Percentiles rank a stretch among this genome's conserved stretches.
Conservation (phyloP, 139 green algal genomes). For the Chlorella sorokiniana region DNA sequence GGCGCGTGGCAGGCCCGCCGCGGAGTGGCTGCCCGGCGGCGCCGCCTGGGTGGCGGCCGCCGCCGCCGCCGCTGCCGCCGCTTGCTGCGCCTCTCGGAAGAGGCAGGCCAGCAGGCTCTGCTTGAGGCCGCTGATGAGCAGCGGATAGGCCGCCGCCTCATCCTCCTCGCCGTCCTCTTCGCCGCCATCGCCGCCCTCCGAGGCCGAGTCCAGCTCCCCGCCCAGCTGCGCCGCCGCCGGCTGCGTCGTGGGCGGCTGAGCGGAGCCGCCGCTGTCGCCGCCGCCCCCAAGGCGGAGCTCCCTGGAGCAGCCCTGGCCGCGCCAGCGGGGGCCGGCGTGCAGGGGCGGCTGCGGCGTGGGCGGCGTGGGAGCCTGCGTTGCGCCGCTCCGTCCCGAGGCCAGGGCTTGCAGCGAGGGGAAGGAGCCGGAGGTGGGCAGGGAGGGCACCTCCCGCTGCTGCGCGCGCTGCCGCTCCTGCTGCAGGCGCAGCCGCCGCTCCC, state of each 20-base stretch:
- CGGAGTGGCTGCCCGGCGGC: not conserved
- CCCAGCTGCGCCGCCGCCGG: not conserved
- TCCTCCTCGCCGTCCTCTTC: not conserved
- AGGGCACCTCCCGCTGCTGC: not conserved
- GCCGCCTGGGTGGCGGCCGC: not conserved
- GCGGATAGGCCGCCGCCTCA: not conserved
- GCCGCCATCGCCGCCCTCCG: not conserved
- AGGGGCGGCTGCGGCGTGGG: not conserved
- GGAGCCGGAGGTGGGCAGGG: not conserved
- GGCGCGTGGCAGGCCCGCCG: not conserved
- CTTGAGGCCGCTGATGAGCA: slow-evolving; percentile 27
- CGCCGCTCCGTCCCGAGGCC: not conserved
- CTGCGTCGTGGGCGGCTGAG: too few relatives aligned
- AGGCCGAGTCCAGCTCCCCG: not conserved
- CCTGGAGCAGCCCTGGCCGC: too few relatives aligned
- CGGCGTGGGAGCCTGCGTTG: not conserved
- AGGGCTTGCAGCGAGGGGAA: not conserved
- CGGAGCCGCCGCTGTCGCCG: too few relatives aligned
- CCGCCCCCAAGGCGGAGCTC: too few relatives aligned
- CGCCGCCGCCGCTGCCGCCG: not conserved
- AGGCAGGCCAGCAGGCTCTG: slow-evolving; percentile 41
- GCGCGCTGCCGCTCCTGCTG: not conserved
- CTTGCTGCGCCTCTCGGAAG: slow-evolving; percentile 19
- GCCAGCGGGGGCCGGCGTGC: not conserved
- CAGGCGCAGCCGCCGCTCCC: slow-evolving; percentile 1